Evolutionary conservation across 2,329 filamentous ascomycete genomes (phyloP), one percentile per base, ranked within the genome.

Genomic region (Claviceps lovelessii): DNA sequence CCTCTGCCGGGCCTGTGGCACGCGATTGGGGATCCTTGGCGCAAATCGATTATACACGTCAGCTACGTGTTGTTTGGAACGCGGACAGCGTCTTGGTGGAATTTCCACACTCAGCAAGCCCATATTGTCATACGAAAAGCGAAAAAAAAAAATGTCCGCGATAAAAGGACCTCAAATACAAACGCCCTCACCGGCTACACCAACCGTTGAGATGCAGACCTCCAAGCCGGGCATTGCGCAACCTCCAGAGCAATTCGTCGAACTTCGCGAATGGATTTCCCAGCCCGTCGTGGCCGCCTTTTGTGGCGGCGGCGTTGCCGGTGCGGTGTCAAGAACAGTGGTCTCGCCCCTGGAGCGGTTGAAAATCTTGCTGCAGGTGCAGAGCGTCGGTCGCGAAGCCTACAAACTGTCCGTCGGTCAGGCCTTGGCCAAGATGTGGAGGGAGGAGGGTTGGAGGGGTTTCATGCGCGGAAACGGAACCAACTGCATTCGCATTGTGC

Each of bases 391-490:
- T 19, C 83, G 90, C 64, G 86, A 88, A 62, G 91, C 95, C 65
- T 98, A 98, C 73, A 91, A 93, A 68, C 76, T 96, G 69, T 93
- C 90, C 17, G 88, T 97, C 56, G 82, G 84, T 62, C 88, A 94
- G 71, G 93, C 89, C 4, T 75, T 98, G 59, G 79, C 74, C 46
- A 98, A 98, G 72, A 98, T 98, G 86, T 95, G 91, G 84, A 84
- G 77, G 62, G 93, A 98, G 68, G 93, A 98, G 71, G 93, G 93
- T 54, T 97, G 90, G 89, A 84, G 83, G 68, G 93, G 93, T 0
- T 95, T 97, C 71, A 95, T 98, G 90, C 83, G 90, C 61, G 93
- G 93, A 53, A 98, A 98, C 68, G 93, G 93, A 59, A 96, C 90
- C 58, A 98, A 98, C 70, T 98, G 93, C 76, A 88, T 98, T 64